A percentile compares a stretch with the other conserved stretches of the same genome.
Conservation (phyloP, 1,284 basidiomycete species). For the Singerocomus inundabilis region DNA sequence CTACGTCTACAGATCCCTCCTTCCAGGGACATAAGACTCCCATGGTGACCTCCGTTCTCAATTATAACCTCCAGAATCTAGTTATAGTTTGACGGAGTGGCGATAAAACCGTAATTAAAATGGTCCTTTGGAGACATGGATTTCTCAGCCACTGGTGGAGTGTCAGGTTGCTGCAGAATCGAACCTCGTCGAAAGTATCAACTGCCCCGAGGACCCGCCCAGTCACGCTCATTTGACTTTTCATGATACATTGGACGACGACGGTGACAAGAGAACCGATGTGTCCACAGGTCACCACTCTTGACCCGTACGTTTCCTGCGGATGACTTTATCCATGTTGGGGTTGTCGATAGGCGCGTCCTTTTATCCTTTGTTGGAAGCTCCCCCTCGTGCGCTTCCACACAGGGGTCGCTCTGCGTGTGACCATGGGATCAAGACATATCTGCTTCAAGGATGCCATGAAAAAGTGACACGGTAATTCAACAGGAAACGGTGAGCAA, state of each 20-base stretch:
- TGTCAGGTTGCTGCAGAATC: too few species aligned
- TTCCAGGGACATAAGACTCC: not conserved
- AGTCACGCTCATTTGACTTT: not conserved
- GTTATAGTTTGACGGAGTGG: too few species aligned
- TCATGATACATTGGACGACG: not conserved
- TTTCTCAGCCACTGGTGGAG: not conserved
- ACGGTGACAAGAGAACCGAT: not conserved
- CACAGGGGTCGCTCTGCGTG: not conserved
- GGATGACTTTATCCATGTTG: not conserved
- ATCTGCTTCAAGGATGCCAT: not conserved
- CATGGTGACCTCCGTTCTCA: not conserved
- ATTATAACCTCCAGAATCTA: not conserved
- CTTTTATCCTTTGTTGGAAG: not conserved
- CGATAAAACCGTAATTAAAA: not conserved
- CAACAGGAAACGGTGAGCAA: not conserved
- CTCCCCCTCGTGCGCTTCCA: not conserved
- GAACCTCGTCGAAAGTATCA: not conserved
- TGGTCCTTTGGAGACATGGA: not conserved
- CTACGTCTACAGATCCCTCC: not conserved
- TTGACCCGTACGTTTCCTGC: too few species aligned
- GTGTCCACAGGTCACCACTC: not conserved
- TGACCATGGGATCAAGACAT: not conserved
- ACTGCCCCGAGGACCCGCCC: not conserved
- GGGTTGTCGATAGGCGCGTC: not conserved
- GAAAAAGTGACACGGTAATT: not conserved